Conservation (phyloP, 306 rosid genomes). For the Lagenaria siceraria region DNA sequence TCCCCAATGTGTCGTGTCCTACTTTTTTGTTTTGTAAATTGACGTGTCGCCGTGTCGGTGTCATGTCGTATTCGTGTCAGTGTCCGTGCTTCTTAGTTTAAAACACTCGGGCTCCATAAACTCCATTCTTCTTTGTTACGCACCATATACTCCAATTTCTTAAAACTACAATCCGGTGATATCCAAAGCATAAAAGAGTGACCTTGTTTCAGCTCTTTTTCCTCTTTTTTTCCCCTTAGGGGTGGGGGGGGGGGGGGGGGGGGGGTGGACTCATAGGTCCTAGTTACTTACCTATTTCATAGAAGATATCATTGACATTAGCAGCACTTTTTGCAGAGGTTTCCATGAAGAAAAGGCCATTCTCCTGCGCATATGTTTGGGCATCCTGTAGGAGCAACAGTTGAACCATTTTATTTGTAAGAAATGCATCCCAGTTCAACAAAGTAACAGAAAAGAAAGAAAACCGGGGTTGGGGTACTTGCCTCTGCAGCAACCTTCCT, state of each 20-base stretch:
- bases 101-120: background rate
- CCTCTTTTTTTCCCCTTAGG: no score
- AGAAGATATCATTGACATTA: constrained; percentile 45
- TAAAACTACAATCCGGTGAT: no score
- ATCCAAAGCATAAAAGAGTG: background rate
- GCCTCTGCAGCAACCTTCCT: constrained; percentile 46
- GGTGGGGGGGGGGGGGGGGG: background rate
- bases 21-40: no score
- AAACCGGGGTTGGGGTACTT: constrained; percentile 7
- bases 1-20: no score
- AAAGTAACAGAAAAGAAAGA: background rate
- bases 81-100: no score
- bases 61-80: no score
- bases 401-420: background rate
- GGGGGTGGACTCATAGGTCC: background rate
- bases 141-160: background rate
- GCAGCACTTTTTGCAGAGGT: constrained; percentile 54
- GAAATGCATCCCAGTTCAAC: background rate
- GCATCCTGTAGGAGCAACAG: constrained; percentile 31
- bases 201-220: background rate
- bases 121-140: background rate
- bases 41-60: no score
- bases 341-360: constrained; percentile 48
- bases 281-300: constrained; percentile 34
- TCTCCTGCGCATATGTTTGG: constrained; percentile 47